Evolutionary conservation across 768 basidiomycete genomes (phyloP).

Genomic region (Botryobasidium botryosum): DNA sequence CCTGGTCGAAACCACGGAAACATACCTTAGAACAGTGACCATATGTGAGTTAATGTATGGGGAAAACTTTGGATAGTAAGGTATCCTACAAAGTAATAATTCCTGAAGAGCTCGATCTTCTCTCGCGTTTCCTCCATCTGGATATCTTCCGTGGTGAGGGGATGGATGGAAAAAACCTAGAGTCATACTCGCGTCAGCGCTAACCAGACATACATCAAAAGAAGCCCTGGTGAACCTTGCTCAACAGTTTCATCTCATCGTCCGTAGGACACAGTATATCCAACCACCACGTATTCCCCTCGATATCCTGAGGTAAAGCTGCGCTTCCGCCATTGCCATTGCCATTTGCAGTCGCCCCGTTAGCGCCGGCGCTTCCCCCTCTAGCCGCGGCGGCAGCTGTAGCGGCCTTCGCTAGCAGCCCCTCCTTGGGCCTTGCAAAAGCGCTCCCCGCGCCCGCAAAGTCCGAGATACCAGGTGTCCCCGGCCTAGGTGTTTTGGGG

Average conservation of each 20-base stretch:
- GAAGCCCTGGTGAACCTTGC: constrained; percentile 35
- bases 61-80: not conserved
- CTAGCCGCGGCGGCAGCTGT: too few species aligned
- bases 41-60: not conserved
- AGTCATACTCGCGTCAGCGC: not conserved
- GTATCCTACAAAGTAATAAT: constrained; percentile 65
- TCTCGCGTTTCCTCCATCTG: constrained; percentile 99
- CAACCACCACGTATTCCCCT: constrained; percentile 87
- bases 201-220: constrained; percentile 18
- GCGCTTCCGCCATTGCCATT: constrained; percentile 7
- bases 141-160: constrained; percentile 97
- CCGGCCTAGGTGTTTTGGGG: constrained; percentile 4
- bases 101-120: constrained; percentile 97
- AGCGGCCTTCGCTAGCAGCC: constrained; percentile 1
- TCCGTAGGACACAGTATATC: constrained; percentile 89
- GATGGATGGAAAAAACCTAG: constrained; percentile 92
- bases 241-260: constrained; percentile 94
- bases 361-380: too few species aligned
- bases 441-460: not conserved
- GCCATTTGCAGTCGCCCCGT: constrained; percentile 4
- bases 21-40: constrained; percentile 33
- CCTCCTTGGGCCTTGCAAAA: not conserved
- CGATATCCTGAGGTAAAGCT: constrained; percentile 30
- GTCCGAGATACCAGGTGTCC: not conserved
- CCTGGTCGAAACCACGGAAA: constrained; percentile 98